A percentile compares a stretch with the other conserved stretches of the same genome.
phyloP scores from a whole-genome alignment of 768 basidiomycete genomes.

The Leccinum pellstonianum region DNA sequence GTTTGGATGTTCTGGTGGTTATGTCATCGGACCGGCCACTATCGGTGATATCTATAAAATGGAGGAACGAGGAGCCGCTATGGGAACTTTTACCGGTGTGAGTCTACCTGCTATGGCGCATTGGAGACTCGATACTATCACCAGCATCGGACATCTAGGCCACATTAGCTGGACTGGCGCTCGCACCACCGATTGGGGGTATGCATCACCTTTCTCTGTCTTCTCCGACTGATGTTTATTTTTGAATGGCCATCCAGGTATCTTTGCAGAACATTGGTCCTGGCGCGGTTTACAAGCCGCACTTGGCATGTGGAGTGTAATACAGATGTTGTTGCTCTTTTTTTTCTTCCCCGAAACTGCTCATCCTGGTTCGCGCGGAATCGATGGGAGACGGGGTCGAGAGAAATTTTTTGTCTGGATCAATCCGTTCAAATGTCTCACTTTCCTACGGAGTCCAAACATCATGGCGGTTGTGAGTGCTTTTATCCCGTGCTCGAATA shows the following conservation, averaged over 20 bases:
- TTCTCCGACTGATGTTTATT: background rate
- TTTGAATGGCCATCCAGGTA: constrained; percentile 31
- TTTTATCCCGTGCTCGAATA: background rate
- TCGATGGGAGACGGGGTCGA: constrained; percentile 42
- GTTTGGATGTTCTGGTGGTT: constrained; percentile 56
- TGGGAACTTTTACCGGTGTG: constrained; percentile 59
- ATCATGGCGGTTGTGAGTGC: constrained; percentile 50
- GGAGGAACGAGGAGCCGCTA: constrained; percentile 59
- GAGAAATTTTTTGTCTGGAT: constrained; percentile 41
- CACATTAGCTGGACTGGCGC: constrained; percentile 54
- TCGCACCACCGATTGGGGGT: constrained; percentile 63
- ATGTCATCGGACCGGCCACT: constrained; percentile 56
- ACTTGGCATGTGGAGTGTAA: constrained; percentile 41
- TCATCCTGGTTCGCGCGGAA: constrained; percentile 55
- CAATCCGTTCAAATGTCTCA: constrained; percentile 57
- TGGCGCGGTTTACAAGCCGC: constrained; percentile 61
- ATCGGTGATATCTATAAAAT: constrained; percentile 67
- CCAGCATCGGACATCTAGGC: constrained; percentile 28
- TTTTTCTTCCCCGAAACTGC: constrained; percentile 63
- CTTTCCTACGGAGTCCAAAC: constrained; percentile 58
- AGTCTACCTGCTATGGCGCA: constrained; percentile 7
- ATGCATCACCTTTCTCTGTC: background rate
- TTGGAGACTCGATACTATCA: background rate
- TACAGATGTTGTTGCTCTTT: constrained; percentile 40
- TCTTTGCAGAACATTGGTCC: constrained; percentile 56